phyloP scores from a whole-genome alignment of 2,329 filamentous ascomycete genomes.

The Venturia effusa region DNA sequence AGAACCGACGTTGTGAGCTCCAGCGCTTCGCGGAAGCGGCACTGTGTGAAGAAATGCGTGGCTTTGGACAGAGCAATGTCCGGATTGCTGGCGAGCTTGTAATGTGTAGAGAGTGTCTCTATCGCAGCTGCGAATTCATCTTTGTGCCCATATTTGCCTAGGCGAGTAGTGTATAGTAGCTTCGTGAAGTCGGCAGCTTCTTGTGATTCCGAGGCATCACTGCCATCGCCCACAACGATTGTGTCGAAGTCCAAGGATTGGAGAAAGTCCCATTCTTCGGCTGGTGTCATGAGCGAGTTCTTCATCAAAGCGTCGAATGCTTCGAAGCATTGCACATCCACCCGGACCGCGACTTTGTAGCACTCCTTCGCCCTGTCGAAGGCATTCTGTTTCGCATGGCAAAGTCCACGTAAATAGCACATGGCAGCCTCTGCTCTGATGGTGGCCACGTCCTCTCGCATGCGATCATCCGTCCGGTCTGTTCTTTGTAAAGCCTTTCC shows the following conservation, averaged over 20 bases:
- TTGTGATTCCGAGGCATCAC: constrained; percentile 54
- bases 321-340: constrained; percentile 97
- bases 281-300: constrained; percentile 81
- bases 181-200: constrained; percentile 90
- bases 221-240: constrained; percentile 43
- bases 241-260: constrained; percentile 85
- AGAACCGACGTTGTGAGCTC: constrained; percentile 75
- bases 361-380: constrained; percentile 97
- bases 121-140: constrained; percentile 72
- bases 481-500: constrained; percentile 39
- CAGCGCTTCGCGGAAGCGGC: constrained; percentile 80
- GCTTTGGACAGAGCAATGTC: constrained; percentile 85
- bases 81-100: constrained; percentile 74
- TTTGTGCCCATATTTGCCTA: constrained; percentile 91
- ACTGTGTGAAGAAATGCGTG: constrained; percentile 88
- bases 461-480: constrained; percentile 50
- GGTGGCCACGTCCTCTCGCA: constrained; percentile 60
- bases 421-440: constrained; percentile 90
- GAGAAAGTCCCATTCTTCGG: constrained; percentile 83
- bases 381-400: constrained; percentile 93
- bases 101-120: constrained; percentile 87
- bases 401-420: constrained; percentile 89
- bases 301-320: constrained; percentile 97
- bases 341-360: constrained; percentile 93
- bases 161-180: constrained; percentile 88